Percentiles rank a stretch among this genome's conserved stretches.
These are phyloP conservation scores for Spathaspora arborariae DNA, from an alignment of 805 yeast species.

Conservation along the genomic window DNA sequence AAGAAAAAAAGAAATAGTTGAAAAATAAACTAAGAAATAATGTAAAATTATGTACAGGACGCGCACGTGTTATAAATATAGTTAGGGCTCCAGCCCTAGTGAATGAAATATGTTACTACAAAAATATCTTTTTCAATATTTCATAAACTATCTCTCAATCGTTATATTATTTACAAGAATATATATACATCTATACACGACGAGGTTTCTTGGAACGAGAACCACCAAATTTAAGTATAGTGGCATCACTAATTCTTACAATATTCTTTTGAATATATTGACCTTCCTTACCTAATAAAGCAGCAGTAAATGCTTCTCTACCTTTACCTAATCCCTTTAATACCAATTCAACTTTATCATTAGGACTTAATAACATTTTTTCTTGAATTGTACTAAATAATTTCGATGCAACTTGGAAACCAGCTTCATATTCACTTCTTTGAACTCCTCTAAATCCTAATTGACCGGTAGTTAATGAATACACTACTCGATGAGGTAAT, in stretches of 20 bases:
- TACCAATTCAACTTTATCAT: conserved; percentile 67
- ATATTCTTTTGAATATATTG: conserved; percentile 59
- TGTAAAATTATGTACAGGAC: not conserved
- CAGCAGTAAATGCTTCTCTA: conserved; percentile 79
- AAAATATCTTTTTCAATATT: too few relatives aligned
- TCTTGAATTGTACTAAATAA: conserved; percentile 71
- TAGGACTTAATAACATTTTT: conserved; percentile 46
- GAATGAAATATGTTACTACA: too few relatives aligned
- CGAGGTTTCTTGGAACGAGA: conserved; percentile 77
- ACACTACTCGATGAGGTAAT: conserved; percentile 70
- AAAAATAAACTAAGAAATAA: not conserved
- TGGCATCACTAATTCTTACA: conserved; percentile 69
- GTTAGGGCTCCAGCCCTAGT: not conserved
- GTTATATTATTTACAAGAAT: conserved; percentile 1
- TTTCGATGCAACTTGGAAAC: conserved; percentile 75
- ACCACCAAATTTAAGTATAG: conserved; percentile 91
- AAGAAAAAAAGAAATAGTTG: not conserved
- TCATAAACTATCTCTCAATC: too few relatives aligned
- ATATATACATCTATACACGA: conserved; percentile 47
- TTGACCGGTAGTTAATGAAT: conserved; percentile 75
- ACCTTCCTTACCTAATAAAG: conserved; percentile 89
- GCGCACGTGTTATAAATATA: not conserved
- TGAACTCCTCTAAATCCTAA: conserved; percentile 87
- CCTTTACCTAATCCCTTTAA: conserved; percentile 86
- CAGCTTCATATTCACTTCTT: conserved; percentile 91